Conservation (phyloP, 805 yeast species). For the Groenewaldozyma tartarivorans region DNA sequence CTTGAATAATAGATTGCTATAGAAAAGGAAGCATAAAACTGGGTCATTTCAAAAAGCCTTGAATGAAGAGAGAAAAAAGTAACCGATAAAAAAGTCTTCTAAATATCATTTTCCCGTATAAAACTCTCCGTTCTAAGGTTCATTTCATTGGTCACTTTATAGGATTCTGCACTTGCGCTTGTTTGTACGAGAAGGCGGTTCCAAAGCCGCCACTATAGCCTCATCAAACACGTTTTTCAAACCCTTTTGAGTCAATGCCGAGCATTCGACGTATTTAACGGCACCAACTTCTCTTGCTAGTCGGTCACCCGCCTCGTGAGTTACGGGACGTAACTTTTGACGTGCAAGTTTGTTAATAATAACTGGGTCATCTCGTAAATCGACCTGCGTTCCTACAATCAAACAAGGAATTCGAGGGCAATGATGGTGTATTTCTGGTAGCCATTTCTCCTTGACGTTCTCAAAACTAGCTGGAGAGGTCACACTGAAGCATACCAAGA, state of each 20-base stretch:
- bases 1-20: too few species aligned
- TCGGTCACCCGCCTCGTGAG: constrained; percentile 81
- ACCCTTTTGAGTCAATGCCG: constrained; percentile 95
- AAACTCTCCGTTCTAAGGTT: too few species aligned
- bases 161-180: constrained; percentile 69
- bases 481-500: constrained; percentile 90
- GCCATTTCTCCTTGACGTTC: constrained; percentile 97
- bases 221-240: constrained; percentile 97
- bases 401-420: constrained; percentile 98
- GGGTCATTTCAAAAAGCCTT: too few species aligned
- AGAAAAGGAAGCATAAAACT: too few species aligned
- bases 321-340: constrained; percentile 80
- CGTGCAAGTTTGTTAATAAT: constrained; percentile 83
- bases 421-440: constrained; percentile 96
- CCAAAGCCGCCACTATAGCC: constrained; percentile 96
- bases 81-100: too few species aligned
- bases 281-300: constrained; percentile 91
- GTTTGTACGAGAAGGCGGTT: constrained; percentile 89
- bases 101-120: too few species aligned
- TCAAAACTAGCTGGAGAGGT: constrained; percentile 96
- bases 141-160: constrained; percentile 31
- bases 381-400: constrained; percentile 95
- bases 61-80: too few species aligned
- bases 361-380: constrained; percentile 86
- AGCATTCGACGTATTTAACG: constrained; percentile 94